A percentile compares a stretch with the other conserved stretches of the same genome.
phyloP scores from a whole-genome alignment of 768 basidiomycete genomes.

The Mycena vulgaris region DNA sequence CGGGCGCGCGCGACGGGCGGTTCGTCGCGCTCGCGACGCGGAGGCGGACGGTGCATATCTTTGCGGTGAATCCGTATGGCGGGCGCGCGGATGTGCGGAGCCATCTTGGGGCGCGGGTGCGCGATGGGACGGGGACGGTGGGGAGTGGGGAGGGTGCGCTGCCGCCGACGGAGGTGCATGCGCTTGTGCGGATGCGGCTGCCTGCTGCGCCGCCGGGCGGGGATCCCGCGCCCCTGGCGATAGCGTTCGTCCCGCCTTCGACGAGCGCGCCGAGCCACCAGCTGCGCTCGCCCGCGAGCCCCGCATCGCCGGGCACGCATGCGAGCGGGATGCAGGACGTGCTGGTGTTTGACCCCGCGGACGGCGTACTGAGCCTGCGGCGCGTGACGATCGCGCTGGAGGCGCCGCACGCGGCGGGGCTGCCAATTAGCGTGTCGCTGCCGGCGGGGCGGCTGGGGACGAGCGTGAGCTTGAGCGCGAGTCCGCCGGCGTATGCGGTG shows the following conservation, averaged over 20 bases:
- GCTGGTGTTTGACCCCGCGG: conserved; percentile 79
- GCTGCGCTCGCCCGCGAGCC: conserved; percentile 38
- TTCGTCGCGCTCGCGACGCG: conserved; percentile 26
- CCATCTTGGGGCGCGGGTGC: conserved; percentile 71
- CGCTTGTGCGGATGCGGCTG: no score
- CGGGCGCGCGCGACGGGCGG: no score
- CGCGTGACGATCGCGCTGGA: conserved; percentile 63
- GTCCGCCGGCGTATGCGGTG: conserved; percentile 71
- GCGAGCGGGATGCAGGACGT: conserved; percentile 73
- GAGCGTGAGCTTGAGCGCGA: conserved; percentile 52
- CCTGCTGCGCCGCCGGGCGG: no score
- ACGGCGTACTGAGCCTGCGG: no score
- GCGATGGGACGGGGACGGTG: conserved; percentile 54
- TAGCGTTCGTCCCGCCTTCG: no score
- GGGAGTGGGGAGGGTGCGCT: background rate
- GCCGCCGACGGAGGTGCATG: conserved; percentile 64
- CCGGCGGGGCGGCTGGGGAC: conserved; percentile 63
- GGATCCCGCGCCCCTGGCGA: no score
- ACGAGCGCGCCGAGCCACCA: no score
- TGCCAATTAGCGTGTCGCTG: conserved; percentile 66
- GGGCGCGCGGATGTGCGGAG: conserved; percentile 75
- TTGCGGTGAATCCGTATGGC: no score
- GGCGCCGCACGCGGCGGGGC: conserved; percentile 44
- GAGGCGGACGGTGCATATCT: conserved; percentile 79
- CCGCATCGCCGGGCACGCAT: conserved; percentile 8